Conservation (phyloP, 2,329 filamentous ascomycete genomes). For the Scedosporium dehoogii region DNA sequence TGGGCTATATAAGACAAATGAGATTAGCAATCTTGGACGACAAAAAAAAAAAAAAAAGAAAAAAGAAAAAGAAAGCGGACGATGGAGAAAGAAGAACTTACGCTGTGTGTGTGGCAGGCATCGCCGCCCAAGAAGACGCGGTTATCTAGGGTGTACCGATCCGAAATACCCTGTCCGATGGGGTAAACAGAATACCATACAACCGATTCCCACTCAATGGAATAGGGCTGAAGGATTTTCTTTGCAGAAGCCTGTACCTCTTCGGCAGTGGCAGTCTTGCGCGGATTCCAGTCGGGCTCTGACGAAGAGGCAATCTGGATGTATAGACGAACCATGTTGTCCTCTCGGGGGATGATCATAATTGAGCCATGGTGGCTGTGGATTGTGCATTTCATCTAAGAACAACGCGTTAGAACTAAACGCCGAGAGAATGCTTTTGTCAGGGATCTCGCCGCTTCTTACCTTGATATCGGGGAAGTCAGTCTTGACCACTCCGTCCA, state of each 20-base stretch:
- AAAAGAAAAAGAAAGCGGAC: too few species aligned
- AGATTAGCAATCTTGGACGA: slow-evolving; percentile 16
- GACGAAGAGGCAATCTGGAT: slow-evolving; percentile 57
- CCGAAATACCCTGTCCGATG: slow-evolving; percentile 64
- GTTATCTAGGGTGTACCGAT: slow-evolving; percentile 56
- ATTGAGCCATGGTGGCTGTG: slow-evolving; percentile 66
- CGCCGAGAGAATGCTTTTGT: neutral
- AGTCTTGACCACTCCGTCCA: slow-evolving; percentile 63
- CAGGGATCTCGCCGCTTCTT: neutral
- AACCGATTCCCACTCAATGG: slow-evolving; percentile 55
- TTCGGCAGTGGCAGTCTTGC: slow-evolving; percentile 51
- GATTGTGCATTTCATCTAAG: slow-evolving; percentile 62
- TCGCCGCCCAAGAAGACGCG: slow-evolving; percentile 68
- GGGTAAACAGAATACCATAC: slow-evolving; percentile 73
- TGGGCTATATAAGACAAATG: slow-evolving; percentile 45
- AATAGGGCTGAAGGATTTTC: slow-evolving; percentile 56
- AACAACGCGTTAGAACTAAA: slow-evolving; percentile 23
- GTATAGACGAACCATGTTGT: slow-evolving; percentile 55
- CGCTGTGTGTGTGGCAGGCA: slow-evolving; percentile 70
- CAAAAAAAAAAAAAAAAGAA: too few species aligned
- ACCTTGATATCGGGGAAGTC: slow-evolving; percentile 71
- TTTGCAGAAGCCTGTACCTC: slow-evolving; percentile 57
- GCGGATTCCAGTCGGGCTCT: slow-evolving; percentile 50
- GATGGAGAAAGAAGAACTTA: slow-evolving; percentile 25
- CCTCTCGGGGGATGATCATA: slow-evolving; percentile 65